Base-by-base conservation (phyloP, 2,329 filamentous ascomycete species). In the Botrytis sinoallii region DNA sequence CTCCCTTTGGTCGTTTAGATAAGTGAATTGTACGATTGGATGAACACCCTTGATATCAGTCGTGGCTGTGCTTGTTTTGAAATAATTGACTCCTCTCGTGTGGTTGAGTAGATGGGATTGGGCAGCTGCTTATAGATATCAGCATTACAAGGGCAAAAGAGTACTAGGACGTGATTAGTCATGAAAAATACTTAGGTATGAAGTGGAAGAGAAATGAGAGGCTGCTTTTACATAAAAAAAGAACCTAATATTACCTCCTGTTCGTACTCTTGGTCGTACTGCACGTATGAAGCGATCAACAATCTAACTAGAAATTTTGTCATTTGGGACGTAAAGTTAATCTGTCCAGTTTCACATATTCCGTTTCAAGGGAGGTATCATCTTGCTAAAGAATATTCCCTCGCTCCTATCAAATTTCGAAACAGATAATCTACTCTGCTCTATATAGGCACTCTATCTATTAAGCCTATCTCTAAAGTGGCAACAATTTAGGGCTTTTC, bases 51-150 rank as follows among this genome's bases (percentile, higher is more conserved):
- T 57, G 70, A 35, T 40, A 44, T 40, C 22, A 52, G 35, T 57
- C 60, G 70, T 72, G 70, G 70, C 70, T 72, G 70, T 72, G 70
- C 44, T 71, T 64, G 44, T 71, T 65, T 71, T 57, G 35, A 57
- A 55, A 57, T 68, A 22, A 57, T 42, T 68, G 48, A 68, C 66
- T 52, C 65, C 52, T 57, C 14, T 68, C 35, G 46, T 38, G 38
- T 68, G 46, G 65, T 55, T 55, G 65, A 32, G 55, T 55, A 9
- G 57, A 48, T 46, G 32, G 57, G 48, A 65, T 65, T 48, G 35
- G 29, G 18, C 68, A 44, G 25, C 38, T 32, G 16, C 29, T n/a
- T 20, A 38, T n/a, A 35, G 46, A 67, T 67, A 25, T 67, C 22
- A 67, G 65, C 46, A 40, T 55, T 55, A 40, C 61, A 65, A 65